Base-by-base conservation (phyloP, 257 asterid genomes). In the Solanum pennellii region DNA sequence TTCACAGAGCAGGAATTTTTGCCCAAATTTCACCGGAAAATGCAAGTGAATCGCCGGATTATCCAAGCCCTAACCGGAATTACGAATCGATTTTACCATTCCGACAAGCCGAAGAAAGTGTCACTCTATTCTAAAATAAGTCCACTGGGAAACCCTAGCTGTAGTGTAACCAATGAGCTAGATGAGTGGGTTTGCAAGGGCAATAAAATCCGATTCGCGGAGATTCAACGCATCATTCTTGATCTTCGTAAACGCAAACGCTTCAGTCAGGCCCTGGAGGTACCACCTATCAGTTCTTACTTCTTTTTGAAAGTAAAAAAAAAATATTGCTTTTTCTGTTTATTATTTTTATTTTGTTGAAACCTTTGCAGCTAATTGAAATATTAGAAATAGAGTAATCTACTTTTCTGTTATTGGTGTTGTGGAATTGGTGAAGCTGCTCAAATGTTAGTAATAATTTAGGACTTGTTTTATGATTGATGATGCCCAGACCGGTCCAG, bases 171-270 rank as follows among this genome's bases (percentile, higher is more conserved):
- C 6, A 93, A 93, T 47, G 95, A 94, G 88, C 94, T 96, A 68
- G 96, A 96, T 9, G 90, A 91, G 75, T 96, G 99, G 98, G 93
- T 90, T 31, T 86, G 91, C 31, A 76, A 49, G 86, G 96, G 96
- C 2, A 90, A 92, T 3, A 91, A 89, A 69, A 82, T 94, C 82
- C 93, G 98, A 86, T 96, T 96, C 87, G 94, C 95, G 1, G 98
- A 96, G 93, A 93, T 96, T 33, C 93, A 91, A 85, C 97, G 98
- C 87, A 94, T 96, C 37, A 87, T 93, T 82, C 83, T 90, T 86
- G 98, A 95, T 86, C 97, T 96, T 79, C 98, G 99, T 27, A 94
- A 92, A 90, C 98, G 98, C 29, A 95, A 82, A 84, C 98, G 98
- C 47, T 94, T 84, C 91, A 39, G 88, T 86, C 99, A 96, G 56